Conservation (phyloP, 2,329 filamentous ascomycete species). For the Phialemonium atrogriseum region DNA sequence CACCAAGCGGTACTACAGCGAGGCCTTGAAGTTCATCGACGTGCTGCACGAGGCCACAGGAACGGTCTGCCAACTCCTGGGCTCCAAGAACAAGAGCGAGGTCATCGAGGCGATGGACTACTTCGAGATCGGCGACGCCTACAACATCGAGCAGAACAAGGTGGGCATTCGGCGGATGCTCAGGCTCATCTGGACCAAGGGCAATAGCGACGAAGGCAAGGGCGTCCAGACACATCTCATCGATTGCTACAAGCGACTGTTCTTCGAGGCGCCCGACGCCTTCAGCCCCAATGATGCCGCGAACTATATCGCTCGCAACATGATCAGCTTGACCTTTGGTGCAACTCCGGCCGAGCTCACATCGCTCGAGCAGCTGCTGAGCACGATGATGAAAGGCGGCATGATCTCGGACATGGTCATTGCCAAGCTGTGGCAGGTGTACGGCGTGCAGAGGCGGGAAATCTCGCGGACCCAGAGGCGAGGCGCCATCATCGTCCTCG, state of each 20-base stretch:
- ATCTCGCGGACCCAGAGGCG: slow-evolving; percentile 87
- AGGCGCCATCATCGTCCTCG: slow-evolving; percentile 90
- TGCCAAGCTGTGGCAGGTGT: slow-evolving; percentile 94
- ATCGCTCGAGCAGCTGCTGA: slow-evolving; percentile 86
- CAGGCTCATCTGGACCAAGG: slow-evolving; percentile 97
- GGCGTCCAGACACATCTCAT: slow-evolving; percentile 95
- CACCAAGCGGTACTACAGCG: slow-evolving; percentile 84
- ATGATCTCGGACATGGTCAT: slow-evolving; percentile 80
- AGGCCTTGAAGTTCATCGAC: slow-evolving; percentile 89
- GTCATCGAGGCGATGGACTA: slow-evolving; percentile 99
- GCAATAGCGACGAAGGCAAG: slow-evolving; percentile 97
- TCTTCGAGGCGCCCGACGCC: slow-evolving; percentile 87
- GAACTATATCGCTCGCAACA: slow-evolving; percentile 93
- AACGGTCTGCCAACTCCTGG: slow-evolving; percentile 77
- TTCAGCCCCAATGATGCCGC: slow-evolving; percentile 86
- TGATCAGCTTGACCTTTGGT: slow-evolving; percentile 97
- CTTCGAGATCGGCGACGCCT: slow-evolving; percentile 89
- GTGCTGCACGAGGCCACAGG: slow-evolving; percentile 76
- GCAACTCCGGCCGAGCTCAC: slow-evolving; percentile 92
- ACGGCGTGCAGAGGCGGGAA: slow-evolving; percentile 85
- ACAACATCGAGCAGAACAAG: slow-evolving; percentile 91
- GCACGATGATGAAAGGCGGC: slow-evolving; percentile 95
- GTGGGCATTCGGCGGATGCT: slow-evolving; percentile 91
- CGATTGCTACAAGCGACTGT: slow-evolving; percentile 90
- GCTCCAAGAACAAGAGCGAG: slow-evolving; percentile 95